These are phyloP conservation scores for Sporothrix brasiliensis DNA, from an alignment of 2,329 filamentous ascomycete genomes.

Conservation along the genomic window DNA sequence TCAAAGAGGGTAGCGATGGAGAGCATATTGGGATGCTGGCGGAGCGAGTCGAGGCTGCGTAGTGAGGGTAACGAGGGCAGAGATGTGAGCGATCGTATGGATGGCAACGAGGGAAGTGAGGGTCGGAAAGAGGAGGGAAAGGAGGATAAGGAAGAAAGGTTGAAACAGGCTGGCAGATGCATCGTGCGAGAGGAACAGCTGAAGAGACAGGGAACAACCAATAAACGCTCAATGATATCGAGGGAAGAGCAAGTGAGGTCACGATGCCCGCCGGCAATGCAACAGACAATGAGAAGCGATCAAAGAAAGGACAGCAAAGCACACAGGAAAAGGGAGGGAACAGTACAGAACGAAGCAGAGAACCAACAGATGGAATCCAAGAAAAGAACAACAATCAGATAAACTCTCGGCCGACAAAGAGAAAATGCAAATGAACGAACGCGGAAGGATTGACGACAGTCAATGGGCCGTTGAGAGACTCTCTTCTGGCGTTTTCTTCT, in stretches of 20 bases:
- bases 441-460: conserved; percentile 26
- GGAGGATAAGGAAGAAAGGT: not conserved
- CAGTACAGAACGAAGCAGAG: not conserved
- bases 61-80: not conserved
- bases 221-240: not conserved
- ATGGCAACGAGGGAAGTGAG: not conserved
- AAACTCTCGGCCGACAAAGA: conserved; percentile 5
- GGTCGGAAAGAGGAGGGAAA: not conserved
- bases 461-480: not conserved
- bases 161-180: conserved; percentile 26
- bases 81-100: not conserved
- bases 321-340: not conserved
- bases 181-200: not conserved
- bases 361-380: not conserved
- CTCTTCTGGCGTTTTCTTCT: not conserved
- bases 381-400: not conserved
- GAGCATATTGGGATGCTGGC: conserved; percentile 33
- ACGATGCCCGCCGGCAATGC: conserved; percentile 5
- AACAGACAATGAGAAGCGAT: conserved; percentile 16
- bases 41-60: conserved; percentile 16
- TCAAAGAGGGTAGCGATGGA: conserved; percentile 36
- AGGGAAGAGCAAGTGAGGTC: not conserved
- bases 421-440: conserved; percentile 21
- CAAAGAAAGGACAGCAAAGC: conserved; percentile 14
- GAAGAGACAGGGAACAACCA: not conserved